Evolutionary conservation across 257 asterid genomes (phyloP).

Genomic region (Rauvolfia tetraphylla): DNA sequence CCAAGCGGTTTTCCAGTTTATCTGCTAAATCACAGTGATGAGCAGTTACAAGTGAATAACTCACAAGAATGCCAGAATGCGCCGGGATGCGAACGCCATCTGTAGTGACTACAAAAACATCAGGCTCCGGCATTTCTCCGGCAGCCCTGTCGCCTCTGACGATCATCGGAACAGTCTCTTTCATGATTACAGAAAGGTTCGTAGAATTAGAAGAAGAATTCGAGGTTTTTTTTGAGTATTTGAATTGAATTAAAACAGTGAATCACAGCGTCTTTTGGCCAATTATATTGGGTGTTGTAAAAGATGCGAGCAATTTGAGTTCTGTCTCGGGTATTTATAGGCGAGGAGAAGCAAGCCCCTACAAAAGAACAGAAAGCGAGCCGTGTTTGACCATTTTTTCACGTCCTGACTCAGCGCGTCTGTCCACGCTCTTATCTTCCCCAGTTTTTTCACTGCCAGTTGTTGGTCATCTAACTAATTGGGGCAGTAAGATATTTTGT

Average conservation of each 20-base stretch:
- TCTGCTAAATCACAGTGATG: neutral
- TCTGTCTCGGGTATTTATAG: constrained; percentile 14
- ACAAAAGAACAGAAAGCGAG: neutral
- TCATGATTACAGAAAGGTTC: neutral
- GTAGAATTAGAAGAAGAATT: neutral
- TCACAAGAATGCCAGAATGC: constrained; percentile 67
- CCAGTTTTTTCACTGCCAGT: neutral
- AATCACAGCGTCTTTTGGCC: neutral
- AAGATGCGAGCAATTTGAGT: neutral
- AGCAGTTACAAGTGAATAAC: neutral
- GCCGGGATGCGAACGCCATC: constrained; percentile 58
- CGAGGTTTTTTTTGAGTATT: neutral
- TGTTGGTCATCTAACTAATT: neutral
- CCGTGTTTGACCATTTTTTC: neutral
- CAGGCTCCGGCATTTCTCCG: constrained; percentile 50
- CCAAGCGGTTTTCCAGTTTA: neutral
- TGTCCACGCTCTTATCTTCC: neutral
- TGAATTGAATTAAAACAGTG: neutral
- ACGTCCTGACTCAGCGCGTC: neutral
- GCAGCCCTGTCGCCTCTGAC: neutral
- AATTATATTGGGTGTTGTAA: neutral
- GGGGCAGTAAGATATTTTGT: too few relatives aligned
- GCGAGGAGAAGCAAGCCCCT: neutral
- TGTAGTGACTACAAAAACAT: constrained; percentile 58
- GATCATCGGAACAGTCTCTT: neutral